Percentiles rank a stretch among this genome's conserved stretches.
Conservation (phyloP, 1,284 basidiomycete species). For the Acaromyces ingoldii region DNA sequence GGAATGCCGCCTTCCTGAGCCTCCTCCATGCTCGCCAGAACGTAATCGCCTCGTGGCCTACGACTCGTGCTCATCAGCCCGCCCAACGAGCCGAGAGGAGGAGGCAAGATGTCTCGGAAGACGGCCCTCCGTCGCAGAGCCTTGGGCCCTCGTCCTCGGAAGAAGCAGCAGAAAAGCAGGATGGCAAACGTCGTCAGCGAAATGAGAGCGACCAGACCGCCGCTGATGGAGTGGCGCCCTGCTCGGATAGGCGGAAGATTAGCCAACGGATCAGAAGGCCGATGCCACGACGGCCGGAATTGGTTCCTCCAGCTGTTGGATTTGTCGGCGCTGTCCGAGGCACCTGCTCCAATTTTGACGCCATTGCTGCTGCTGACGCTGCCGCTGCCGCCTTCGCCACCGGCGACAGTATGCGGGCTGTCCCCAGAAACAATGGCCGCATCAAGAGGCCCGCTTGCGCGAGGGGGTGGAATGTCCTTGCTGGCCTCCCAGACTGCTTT, state of each 20-base stretch:
- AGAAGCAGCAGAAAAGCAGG: slow-evolving; percentile 22
- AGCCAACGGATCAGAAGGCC: background rate
- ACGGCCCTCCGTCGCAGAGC: slow-evolving; percentile 23
- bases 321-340: background rate
- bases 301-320: slow-evolving; percentile 7
- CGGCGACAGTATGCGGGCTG: background rate
- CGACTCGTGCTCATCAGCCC: slow-evolving; percentile 14
- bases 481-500: slow-evolving; percentile 97
- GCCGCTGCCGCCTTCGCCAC: background rate
- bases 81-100: slow-evolving; percentile 29
- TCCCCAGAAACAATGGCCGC: background rate
- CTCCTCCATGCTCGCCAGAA: slow-evolving; percentile 43
- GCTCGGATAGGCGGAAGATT: slow-evolving; percentile 12
- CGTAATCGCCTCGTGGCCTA: slow-evolving; percentile 36
- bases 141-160: slow-evolving; percentile 25
- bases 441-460: slow-evolving; percentile 1
- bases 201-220: slow-evolving; percentile 16
- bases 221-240: slow-evolving; percentile 17
- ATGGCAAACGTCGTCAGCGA: slow-evolving; percentile 18
- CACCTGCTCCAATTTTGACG: too few species aligned
- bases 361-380: too few species aligned
- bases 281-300: background rate
- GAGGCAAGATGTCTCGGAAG: slow-evolving; percentile 29
- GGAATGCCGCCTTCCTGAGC: too few species aligned
- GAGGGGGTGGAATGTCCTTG: slow-evolving; percentile 52